Percentiles rank a stretch among this genome's conserved stretches.
phyloP scores from a whole-genome alignment of 129 eudicot genomes.

The Flaveria brownii region DNA sequence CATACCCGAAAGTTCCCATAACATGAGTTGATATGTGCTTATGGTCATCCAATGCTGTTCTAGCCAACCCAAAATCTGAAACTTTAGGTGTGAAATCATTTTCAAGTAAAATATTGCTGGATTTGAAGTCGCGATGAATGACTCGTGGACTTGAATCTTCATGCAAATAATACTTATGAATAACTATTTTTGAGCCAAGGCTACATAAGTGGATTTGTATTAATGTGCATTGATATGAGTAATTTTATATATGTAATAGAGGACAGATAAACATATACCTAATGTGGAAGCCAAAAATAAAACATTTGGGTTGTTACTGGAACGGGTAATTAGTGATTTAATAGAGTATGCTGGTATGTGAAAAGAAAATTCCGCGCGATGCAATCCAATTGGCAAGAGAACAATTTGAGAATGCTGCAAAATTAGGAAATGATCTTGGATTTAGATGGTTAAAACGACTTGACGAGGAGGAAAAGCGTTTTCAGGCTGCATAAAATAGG shows the following conservation, averaged over 20 bases:
- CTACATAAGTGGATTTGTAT: neutral
- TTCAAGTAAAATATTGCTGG: slow-evolving; percentile 92
- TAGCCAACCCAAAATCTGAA: slow-evolving; percentile 97
- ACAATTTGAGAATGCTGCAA: slow-evolving; percentile 84
- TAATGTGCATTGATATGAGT: neutral
- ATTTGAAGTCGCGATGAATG: slow-evolving; percentile 94
- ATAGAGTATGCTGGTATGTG: neutral
- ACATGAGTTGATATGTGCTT: slow-evolving; percentile 91
- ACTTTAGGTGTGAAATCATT: slow-evolving; percentile 94
- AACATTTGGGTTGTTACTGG: neutral
- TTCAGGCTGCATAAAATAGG: slow-evolving; percentile 32
- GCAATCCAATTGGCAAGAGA: slow-evolving; percentile 69
- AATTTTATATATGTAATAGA: neutral
- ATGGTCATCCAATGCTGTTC: slow-evolving; percentile 72
- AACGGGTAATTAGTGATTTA: neutral
- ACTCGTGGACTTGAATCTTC: slow-evolving; percentile 99
- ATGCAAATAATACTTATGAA: slow-evolving; percentile 80
- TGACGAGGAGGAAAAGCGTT: slow-evolving; percentile 62
- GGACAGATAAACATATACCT: neutral
- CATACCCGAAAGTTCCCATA: slow-evolving; percentile 98
- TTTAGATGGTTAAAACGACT: slow-evolving; percentile 74
- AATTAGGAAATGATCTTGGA: slow-evolving; percentile 83
- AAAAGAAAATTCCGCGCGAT: no score
- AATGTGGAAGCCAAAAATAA: neutral
- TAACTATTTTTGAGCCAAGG: neutral